phyloP scores from a whole-genome alignment of 1,284 basidiomycete species.

The Cryptococcus sp. region DNA sequence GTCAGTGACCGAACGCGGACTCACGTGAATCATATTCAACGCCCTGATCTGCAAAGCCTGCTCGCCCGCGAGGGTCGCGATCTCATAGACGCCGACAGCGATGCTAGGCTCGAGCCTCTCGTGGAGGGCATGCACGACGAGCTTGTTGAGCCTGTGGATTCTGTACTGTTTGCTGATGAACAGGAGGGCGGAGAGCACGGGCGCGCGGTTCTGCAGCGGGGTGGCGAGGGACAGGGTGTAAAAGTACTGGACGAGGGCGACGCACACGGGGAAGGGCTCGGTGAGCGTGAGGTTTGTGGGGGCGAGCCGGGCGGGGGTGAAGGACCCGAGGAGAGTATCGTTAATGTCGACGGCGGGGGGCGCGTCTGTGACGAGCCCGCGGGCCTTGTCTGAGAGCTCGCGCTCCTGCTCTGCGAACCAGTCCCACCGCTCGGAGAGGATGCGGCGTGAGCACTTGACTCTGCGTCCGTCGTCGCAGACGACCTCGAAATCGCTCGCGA shows the following conservation, averaged over 20 bases:
- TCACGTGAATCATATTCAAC: slow-evolving; percentile 70
- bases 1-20: slow-evolving; percentile 10
- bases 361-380: slow-evolving; percentile 23
- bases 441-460: slow-evolving; percentile 73
- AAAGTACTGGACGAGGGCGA: slow-evolving; percentile 88
- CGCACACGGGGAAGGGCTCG: slow-evolving; percentile 81
- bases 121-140: slow-evolving; percentile 91
- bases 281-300: slow-evolving; percentile 75
- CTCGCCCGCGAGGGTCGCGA: slow-evolving; percentile 84
- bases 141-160: slow-evolving; percentile 66
- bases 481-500: slow-evolving; percentile 81
- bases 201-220: slow-evolving; percentile 82
- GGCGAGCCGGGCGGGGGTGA: slow-evolving; percentile 37
- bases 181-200: slow-evolving; percentile 80
- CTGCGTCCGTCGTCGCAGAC: slow-evolving; percentile 83
- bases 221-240: slow-evolving; percentile 83
- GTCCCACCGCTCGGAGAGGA: slow-evolving; percentile 83
- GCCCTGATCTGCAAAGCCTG: slow-evolving; percentile 83
- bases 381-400: slow-evolving; percentile 18
- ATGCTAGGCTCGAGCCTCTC: slow-evolving; percentile 74
- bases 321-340: slow-evolving; percentile 36
- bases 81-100: slow-evolving; percentile 86
- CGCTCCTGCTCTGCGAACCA: slow-evolving; percentile 80
- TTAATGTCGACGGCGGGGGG: slow-evolving; percentile 35
- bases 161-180: slow-evolving; percentile 80